Conservation (phyloP, 306 rosid species). For the Ormosia emarginata region DNA sequence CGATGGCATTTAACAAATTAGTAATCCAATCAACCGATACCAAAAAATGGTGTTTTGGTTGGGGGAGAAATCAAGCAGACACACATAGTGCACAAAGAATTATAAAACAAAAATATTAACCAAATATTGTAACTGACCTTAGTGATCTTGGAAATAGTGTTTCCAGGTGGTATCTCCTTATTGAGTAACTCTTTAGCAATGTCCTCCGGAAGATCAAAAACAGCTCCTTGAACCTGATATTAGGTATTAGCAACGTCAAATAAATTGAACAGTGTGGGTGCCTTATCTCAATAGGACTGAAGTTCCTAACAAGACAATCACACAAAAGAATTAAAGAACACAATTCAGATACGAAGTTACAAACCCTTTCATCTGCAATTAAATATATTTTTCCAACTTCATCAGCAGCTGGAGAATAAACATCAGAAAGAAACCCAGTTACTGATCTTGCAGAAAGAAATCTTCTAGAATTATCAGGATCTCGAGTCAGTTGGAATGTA, state of each 20-base stretch:
- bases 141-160: constrained; percentile 58
- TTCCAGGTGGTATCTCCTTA: constrained; percentile 63
- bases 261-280: not conserved
- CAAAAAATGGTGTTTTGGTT: not conserved
- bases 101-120: not conserved
- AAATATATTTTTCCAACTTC: constrained; percentile 73
- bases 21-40: not conserved
- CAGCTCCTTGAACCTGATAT: constrained; percentile 76
- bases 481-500: constrained; percentile 67
- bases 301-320: not conserved
- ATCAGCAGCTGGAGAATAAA: constrained; percentile 71
- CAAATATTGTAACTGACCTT: constrained; percentile 44
- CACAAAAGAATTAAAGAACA: not conserved
- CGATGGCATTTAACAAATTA: constrained; percentile 14
- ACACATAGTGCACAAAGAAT: not conserved
- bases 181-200: constrained; percentile 68
- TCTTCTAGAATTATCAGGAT: constrained; percentile 55
- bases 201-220: constrained; percentile 88
- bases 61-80: not conserved
- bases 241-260: constrained; percentile 22
- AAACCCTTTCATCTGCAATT: constrained; percentile 76
- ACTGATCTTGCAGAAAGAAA: constrained; percentile 78
- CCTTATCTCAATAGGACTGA: not conserved
- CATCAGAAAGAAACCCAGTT: constrained; percentile 74
- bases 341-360: constrained; percentile 24